Conservation (phyloP, 1,284 basidiomycete species). For the Marasmius sp. region DNA sequence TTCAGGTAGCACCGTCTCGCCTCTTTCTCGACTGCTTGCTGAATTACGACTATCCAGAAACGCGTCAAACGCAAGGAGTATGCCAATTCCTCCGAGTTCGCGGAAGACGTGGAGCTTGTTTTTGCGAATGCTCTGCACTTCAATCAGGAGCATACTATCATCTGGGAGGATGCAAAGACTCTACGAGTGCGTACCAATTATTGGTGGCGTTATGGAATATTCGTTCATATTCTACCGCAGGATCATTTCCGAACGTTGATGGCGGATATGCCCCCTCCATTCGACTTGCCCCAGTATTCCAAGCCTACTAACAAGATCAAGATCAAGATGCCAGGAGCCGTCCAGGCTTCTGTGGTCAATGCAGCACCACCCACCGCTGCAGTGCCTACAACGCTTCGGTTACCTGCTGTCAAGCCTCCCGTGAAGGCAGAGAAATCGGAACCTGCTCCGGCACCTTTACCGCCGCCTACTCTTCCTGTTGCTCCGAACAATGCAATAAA, state of each 20-base stretch:
- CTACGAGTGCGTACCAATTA: constrained; percentile 52
- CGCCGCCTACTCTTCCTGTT: constrained; percentile 12
- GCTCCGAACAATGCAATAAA: neutral
- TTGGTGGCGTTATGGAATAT: constrained; percentile 9
- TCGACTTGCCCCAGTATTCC: constrained; percentile 58
- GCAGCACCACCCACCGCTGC: constrained; percentile 9
- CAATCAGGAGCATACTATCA: constrained; percentile 73
- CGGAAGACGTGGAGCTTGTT: constrained; percentile 85
- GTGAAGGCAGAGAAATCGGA: constrained; percentile 2
- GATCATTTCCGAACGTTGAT: constrained; percentile 70
- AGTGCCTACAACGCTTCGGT: constrained; percentile 8
- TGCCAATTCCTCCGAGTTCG: constrained; percentile 64
- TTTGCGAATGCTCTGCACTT: constrained; percentile 89
- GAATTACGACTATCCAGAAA: constrained; percentile 49
- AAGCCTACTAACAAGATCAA: constrained; percentile 63
- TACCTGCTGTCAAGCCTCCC: constrained; percentile 20
- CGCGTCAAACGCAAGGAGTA: constrained; percentile 78
- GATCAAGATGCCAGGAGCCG: constrained; percentile 54
- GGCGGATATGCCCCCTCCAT: constrained; percentile 70
- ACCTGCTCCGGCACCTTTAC: neutral
- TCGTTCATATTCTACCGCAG: constrained; percentile 35
- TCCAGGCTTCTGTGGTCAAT: constrained; percentile 22
- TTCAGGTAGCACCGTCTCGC: constrained; percentile 58
- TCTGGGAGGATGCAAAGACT: constrained; percentile 72
- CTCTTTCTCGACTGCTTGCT: constrained; percentile 5